Evolutionary conservation across 2,329 filamentous ascomycete species (phyloP).

Genomic region (Fusarium veterinarium): DNA sequence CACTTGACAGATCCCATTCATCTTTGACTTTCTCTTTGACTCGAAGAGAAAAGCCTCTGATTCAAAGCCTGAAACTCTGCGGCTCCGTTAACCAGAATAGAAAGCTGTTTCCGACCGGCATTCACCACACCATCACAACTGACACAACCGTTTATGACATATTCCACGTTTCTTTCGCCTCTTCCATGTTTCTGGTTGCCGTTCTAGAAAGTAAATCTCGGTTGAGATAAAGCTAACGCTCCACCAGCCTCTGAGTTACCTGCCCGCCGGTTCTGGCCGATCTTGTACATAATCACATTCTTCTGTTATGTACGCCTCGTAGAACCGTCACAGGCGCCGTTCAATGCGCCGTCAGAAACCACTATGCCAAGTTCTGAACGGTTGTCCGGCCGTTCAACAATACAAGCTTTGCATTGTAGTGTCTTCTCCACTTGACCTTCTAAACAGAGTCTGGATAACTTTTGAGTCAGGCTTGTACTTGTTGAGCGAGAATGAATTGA

Average conservation of each 20-base stretch:
- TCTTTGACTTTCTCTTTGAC: conserved; percentile 27
- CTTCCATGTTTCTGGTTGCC: neutral
- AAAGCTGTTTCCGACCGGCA: neutral
- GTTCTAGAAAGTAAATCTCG: conserved; percentile 26
- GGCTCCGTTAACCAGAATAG: conserved; percentile 28
- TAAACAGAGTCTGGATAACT: conserved; percentile 10
- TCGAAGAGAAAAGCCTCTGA: conserved; percentile 22
- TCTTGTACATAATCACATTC: conserved; percentile 27
- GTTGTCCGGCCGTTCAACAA: neutral
- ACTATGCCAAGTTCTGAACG: conserved; percentile 10
- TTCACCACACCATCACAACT: conserved; percentile 5
- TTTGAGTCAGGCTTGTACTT: conserved; percentile 27
- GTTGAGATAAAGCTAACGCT: conserved; percentile 32
- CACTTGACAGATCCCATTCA: conserved; percentile 16
- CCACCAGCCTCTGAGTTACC: conserved; percentile 2
- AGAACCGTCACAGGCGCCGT: conserved; percentile 31
- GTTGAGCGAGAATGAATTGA: neutral
- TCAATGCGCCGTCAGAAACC: conserved; percentile 23
- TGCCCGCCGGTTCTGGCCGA: conserved; percentile 9
- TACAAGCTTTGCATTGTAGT: neutral
- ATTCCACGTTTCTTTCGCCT: conserved; percentile 8
- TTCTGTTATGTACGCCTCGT: conserved; percentile 25
- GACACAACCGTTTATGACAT: conserved; percentile 19
- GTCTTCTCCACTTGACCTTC: conserved; percentile 22
- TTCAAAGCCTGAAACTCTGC: conserved; percentile 27